Percentiles rank a stretch among this genome's conserved stretches.
phyloP scores from a whole-genome alignment of 1,139 yeast species.

The Casaregolazyma lundiana region DNA sequence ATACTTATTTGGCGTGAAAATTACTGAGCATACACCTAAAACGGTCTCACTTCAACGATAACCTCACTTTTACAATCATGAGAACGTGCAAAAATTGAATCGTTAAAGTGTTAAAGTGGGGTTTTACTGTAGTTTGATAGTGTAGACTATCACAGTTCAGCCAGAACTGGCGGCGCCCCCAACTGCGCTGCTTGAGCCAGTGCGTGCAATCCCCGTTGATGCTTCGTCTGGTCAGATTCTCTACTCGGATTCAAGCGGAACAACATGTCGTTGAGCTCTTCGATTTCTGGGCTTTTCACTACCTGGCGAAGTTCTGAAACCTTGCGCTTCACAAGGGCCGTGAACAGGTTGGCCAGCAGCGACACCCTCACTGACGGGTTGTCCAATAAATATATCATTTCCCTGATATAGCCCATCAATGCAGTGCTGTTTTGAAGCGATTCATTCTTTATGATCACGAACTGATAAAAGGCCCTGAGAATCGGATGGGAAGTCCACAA shows the following conservation, averaged over 20 bases:
- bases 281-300: slow-evolving; percentile 1
- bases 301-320: slow-evolving; percentile 11
- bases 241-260: not conserved
- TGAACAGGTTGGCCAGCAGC: slow-evolving; percentile 25
- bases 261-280: not conserved
- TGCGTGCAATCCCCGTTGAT: not conserved
- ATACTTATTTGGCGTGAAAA: too few relatives aligned
- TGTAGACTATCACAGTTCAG: too few relatives aligned
- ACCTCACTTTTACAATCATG: too few relatives aligned
- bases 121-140: too few relatives aligned
- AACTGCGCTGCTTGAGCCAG: not conserved
- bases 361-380: slow-evolving; percentile 28
- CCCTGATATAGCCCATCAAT: slow-evolving; percentile 15
- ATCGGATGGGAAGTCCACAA: slow-evolving; percentile 31
- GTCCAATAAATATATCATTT: slow-evolving; percentile 23
- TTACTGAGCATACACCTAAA: too few relatives aligned
- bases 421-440: slow-evolving; percentile 7
- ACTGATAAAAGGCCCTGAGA: slow-evolving; percentile 28
- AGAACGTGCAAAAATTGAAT: too few relatives aligned
- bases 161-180: not conserved
- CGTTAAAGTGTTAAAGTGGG: too few relatives aligned
- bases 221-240: not conserved
- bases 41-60: too few relatives aligned
- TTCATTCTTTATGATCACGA: slow-evolving; percentile 19
- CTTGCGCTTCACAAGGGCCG: slow-evolving; percentile 21